A percentile compares a stretch with the other conserved stretches of the same genome.
Conservation (phyloP, 768 basidiomycete species). For the Tulasnella sp. region DNA sequence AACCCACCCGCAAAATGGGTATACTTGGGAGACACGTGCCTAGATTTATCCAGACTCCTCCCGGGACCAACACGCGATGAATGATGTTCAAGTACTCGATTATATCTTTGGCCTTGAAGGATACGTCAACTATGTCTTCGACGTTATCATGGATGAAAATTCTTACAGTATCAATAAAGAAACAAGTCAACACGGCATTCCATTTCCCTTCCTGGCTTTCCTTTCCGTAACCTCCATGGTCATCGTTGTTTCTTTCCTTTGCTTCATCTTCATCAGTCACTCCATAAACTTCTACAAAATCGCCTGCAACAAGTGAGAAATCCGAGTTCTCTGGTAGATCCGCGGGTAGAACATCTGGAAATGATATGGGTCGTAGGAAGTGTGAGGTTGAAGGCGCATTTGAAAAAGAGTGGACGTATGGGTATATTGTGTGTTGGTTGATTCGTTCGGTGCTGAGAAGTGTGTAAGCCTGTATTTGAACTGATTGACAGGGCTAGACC, state of each 20-base stretch:
- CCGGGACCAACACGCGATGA: conserved; percentile 65
- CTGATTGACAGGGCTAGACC: conserved; percentile 17
- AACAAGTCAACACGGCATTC: conserved; percentile 87
- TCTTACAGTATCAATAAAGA: conserved; percentile 89
- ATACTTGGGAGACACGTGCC: conserved; percentile 39
- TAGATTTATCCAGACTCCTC: conserved; percentile 86
- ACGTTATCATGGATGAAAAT: background rate
- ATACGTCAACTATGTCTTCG: background rate
- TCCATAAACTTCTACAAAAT: conserved; percentile 89
- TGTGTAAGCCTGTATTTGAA: background rate
- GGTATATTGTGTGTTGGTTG: conserved; percentile 65
- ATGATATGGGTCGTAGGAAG: conserved; percentile 51
- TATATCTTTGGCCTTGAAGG: conserved; percentile 69
- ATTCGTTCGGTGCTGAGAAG: conserved; percentile 45
- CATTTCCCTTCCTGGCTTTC: conserved; percentile 67
- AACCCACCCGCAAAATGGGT: background rate
- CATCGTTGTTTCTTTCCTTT: too few species aligned
- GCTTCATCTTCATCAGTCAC: conserved; percentile 24
- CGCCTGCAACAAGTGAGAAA: conserved; percentile 82
- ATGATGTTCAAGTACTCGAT: conserved; percentile 83
- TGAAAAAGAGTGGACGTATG: conserved; percentile 86
- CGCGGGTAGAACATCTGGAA: conserved; percentile 78
- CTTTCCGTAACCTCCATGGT: conserved; percentile 35
- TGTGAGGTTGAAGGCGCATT: conserved; percentile 49
- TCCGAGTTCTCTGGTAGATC: conserved; percentile 48